Evolutionary conservation across 495 filamentous ascomycete species (phyloP).

Genomic region (Xylaria bambusicola): DNA sequence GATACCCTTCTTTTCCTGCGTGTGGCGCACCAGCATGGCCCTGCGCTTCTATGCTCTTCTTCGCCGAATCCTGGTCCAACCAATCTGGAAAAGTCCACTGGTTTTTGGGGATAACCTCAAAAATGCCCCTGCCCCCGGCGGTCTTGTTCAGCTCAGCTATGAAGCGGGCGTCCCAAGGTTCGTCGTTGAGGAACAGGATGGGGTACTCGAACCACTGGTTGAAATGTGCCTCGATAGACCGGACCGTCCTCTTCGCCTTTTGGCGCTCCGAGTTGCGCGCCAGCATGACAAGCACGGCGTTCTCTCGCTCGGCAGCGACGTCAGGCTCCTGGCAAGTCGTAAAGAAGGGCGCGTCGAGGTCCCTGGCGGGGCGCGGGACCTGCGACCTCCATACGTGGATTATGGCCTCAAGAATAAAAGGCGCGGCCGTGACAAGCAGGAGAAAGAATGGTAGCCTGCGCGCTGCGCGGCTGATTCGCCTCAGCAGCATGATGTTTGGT

Average conservation of each 20-base stretch:
- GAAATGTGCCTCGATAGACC: conserved; percentile 94
- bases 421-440: conserved; percentile 26
- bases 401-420: conserved; percentile 33
- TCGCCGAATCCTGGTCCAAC: conserved; percentile 77
- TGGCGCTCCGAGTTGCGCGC: conserved; percentile 86
- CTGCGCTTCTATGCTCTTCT: conserved; percentile 81
- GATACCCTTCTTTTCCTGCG: conserved; percentile 95
- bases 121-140: conserved; percentile 79
- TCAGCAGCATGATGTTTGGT: conserved; percentile 29
- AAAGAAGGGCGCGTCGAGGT: conserved; percentile 48
- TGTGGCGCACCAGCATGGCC: conserved; percentile 89
- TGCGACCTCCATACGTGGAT: conserved; percentile 31
- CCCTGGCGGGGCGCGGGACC: conserved; percentile 27
- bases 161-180: conserved; percentile 81
- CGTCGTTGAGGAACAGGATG: conserved; percentile 93
- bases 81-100: conserved; percentile 93
- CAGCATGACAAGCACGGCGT: conserved; percentile 84
- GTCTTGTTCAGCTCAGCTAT: conserved; percentile 79
- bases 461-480: conserved; percentile 36
- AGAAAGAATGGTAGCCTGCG: conserved; percentile 33
- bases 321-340: conserved; percentile 47
- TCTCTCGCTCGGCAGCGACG: conserved; percentile 65
- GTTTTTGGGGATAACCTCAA: conserved; percentile 70
- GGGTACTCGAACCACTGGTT: conserved; percentile 98
- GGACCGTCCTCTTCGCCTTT: conserved; percentile 81